Conservation (phyloP, 495 filamentous ascomycete species). For the Tetracladium setigerum region DNA sequence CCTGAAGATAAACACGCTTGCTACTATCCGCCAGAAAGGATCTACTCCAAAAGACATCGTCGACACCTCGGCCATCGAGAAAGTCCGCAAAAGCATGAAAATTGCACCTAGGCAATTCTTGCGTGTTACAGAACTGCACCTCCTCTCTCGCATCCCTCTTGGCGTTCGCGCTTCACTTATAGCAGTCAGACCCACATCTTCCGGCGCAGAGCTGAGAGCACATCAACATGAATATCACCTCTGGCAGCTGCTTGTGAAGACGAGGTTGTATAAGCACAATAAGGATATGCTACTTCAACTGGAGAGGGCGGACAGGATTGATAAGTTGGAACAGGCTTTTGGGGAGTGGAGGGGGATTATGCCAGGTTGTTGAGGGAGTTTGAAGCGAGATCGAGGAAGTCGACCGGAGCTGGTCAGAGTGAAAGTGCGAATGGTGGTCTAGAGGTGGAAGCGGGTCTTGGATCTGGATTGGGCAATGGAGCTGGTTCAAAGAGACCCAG, state of each 20-base stretch:
- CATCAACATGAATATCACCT: constrained; percentile 62
- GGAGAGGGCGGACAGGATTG: constrained; percentile 64
- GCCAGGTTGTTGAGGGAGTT: constrained; percentile 46
- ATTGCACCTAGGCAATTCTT: constrained; percentile 83
- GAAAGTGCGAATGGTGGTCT: no score
- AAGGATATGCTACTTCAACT: constrained; percentile 70
- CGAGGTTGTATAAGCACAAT: constrained; percentile 73
- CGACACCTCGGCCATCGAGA: constrained; percentile 44
- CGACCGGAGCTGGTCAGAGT: neutral
- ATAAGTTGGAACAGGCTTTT: constrained; percentile 75
- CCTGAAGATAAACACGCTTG: constrained; percentile 42
- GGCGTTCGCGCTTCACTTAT: constrained; percentile 44
- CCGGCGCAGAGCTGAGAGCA: constrained; percentile 26
- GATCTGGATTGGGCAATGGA: constrained; percentile 1
- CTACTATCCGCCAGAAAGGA: constrained; percentile 29
- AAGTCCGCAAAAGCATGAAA: constrained; percentile 59
- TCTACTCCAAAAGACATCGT: constrained; percentile 61
- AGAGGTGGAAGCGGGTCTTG: neutral
- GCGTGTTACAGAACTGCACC: constrained; percentile 80
- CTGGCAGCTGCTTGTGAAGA: constrained; percentile 79
- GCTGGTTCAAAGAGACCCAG: no score
- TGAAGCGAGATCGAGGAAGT: constrained; percentile 6
- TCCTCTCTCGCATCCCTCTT: constrained; percentile 65
- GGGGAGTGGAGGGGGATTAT: constrained; percentile 79
- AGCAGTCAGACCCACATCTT: constrained; percentile 7